phyloP scores from a whole-genome alignment of 129 eudicot species.

The Mikania micrantha region DNA sequence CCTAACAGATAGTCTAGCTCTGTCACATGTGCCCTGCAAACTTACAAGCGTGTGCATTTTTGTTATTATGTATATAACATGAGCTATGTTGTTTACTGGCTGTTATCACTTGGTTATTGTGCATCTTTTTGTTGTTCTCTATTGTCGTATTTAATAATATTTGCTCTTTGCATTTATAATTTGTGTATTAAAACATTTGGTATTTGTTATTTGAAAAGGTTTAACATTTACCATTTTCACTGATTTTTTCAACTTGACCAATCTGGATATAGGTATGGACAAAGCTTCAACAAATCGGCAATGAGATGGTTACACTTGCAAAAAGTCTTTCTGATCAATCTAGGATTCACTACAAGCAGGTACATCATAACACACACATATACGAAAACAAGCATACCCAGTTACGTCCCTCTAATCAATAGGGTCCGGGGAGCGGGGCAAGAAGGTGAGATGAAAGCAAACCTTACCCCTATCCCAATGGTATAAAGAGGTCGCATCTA shows the following conservation, averaged over 20 bases:
- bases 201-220: not conserved
- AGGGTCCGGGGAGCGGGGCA: no score
- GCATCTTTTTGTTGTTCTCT: not conserved
- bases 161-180: no score
- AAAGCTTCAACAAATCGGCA: constrained; percentile 64
- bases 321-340: constrained; percentile 60
- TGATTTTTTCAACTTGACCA: not conserved
- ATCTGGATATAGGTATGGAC: constrained; percentile 60
- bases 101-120: not conserved
- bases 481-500: no score
- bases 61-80: not conserved
- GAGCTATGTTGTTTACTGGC: not conserved
- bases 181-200: not conserved
- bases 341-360: constrained; percentile 51
- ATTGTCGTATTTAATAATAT: not conserved
- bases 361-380: constrained; percentile 13
- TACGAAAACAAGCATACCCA: no score
- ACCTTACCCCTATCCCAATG: no score
- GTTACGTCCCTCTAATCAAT: no score
- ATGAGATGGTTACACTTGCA: constrained; percentile 58
- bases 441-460: no score
- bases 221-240: not conserved
- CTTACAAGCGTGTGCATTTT: not conserved
- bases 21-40: constrained; percentile 2
- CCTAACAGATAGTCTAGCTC: not conserved